These are phyloP conservation scores for Hysterium pulicare DNA, from an alignment of 2,329 filamentous ascomycete species.

Conservation along the genomic window DNA sequence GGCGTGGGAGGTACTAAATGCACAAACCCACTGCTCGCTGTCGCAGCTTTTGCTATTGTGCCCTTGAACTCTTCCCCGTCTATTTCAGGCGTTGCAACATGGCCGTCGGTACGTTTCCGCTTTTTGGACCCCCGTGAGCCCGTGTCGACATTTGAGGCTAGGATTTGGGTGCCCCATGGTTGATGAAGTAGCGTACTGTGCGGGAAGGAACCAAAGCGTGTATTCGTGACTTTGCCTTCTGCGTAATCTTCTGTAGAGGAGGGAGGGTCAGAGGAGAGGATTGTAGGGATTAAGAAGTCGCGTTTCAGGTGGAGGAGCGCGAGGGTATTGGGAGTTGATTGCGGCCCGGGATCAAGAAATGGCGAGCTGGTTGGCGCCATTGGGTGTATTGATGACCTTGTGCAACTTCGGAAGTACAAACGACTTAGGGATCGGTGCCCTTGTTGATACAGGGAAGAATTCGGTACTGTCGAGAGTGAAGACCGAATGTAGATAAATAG, in stretches of 20 bases:
- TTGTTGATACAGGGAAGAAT: not conserved
- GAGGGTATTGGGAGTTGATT: slow-evolving; percentile 63
- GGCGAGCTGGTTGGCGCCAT: slow-evolving; percentile 60
- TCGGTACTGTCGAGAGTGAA: not conserved
- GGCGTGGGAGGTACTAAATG: slow-evolving; percentile 77
- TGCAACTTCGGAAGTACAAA: no score
- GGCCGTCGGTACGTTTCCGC: slow-evolving; percentile 48
- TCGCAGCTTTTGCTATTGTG: slow-evolving; percentile 35
- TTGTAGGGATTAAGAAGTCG: slow-evolving; percentile 76
- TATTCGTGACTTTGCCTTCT: slow-evolving; percentile 65
- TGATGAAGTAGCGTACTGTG: slow-evolving; percentile 58
- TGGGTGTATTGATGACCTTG: no score
- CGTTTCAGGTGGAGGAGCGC: slow-evolving; percentile 86
- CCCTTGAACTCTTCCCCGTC: slow-evolving; percentile 33
- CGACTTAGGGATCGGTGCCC: not conserved
- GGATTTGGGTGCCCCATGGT: slow-evolving; percentile 88
- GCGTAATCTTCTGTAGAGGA: slow-evolving; percentile 36
- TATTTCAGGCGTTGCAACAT: slow-evolving; percentile 14
- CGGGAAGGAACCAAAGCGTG: slow-evolving; percentile 77
- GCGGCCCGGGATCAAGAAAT: slow-evolving; percentile 69
- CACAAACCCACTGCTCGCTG: slow-evolving; percentile 66
- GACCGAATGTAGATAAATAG: slow-evolving; percentile 13
- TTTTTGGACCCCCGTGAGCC: slow-evolving; percentile 74
- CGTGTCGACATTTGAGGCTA: slow-evolving; percentile 86
- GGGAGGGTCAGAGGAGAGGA: slow-evolving; percentile 40